Evolutionary conservation across 2,329 filamentous ascomycete species (phyloP), one percentile per base, ranked within the genome.

Genomic region (Zymoseptoria crescenta): DNA sequence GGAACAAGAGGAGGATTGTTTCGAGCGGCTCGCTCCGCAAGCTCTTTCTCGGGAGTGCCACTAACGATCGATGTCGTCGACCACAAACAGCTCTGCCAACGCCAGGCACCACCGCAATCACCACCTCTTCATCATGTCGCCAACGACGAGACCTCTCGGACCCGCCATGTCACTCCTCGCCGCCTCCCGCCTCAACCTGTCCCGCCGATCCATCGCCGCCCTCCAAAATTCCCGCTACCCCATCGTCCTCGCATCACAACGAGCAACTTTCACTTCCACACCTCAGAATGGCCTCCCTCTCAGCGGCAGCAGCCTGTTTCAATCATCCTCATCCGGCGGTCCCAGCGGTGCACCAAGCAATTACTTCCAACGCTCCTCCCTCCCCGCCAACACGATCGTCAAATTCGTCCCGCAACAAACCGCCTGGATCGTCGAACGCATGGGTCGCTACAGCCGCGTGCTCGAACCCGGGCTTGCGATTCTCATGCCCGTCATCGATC

Each of bases 381-480:
- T 96, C 56, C 94, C 94, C 28, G 89, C 92, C 67, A 99, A 99
- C 77, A 99, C 94, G 3, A 81, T 99, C 63, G 81, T 99, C 69
- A 90, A 93, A 61, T 99, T 66, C 76, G 94, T 99, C 49, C 94
- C 94, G n/a, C 94, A 99, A 77, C 94, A 99, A 80, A 97, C 93
- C 68, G 94, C 94, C 74, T 99, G 94, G 94, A 93, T 99, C 60
- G 94, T 99, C 59, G 94, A 99, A 83, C 92, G 94, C 72, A 99
- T 99, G 94, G 94, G 94, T 70, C 94, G 92, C 76, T 99, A 96
- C 79, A 88, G 90, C 77, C 84, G 92, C 61, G 96, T 99, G 70
- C 80, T 99, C 55, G 85, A 96, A 69, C 94, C 94, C 3, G 94
- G 94, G 59, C 80, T 99, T 62, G 92, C 94, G 21, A 82, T 99